Conservation (phyloP, 768 basidiomycete species). For the Russula sp. region DNA sequence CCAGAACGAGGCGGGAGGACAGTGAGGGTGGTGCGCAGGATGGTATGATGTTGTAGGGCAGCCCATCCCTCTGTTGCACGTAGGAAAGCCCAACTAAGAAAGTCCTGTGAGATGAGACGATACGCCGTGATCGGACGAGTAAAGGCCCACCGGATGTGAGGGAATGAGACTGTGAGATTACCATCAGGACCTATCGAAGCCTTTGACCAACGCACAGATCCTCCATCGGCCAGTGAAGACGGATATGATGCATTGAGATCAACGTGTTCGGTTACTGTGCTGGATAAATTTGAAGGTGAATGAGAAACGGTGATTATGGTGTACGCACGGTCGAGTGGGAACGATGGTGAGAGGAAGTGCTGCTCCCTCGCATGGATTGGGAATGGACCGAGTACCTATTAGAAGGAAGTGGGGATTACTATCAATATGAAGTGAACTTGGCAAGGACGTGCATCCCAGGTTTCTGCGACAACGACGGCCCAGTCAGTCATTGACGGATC, state of each 20-base stretch:
- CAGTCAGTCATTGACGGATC: neutral
- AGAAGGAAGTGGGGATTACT: neutral
- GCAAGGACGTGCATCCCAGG: conserved; percentile 65
- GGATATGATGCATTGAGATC: conserved; percentile 47
- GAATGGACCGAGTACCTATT: conserved; percentile 73
- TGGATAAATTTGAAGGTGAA: neutral
- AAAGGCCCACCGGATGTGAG: conserved; percentile 43
- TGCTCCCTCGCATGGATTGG: conserved; percentile 81
- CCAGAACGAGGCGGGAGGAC: conserved; percentile 39
- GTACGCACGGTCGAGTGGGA: conserved; percentile 54
- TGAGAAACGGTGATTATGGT: neutral
- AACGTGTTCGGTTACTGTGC: conserved; percentile 43
- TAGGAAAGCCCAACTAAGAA: conserved; percentile 58
- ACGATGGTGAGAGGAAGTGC: conserved; percentile 71
- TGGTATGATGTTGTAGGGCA: conserved; percentile 68
- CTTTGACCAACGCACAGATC: conserved; percentile 51
- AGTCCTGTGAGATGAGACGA: neutral
- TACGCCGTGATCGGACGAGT: neutral
- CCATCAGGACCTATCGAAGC: conserved; percentile 37
- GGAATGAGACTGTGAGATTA: conserved; percentile 54
- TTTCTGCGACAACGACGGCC: conserved; percentile 2
- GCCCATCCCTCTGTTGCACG: conserved; percentile 83
- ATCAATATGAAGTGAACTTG: neutral
- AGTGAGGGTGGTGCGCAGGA: conserved; percentile 59
- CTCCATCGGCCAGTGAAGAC: conserved; percentile 62